Conservation (phyloP, 2,329 filamentous ascomycete species). For the Pseudopithomyces maydicus region DNA sequence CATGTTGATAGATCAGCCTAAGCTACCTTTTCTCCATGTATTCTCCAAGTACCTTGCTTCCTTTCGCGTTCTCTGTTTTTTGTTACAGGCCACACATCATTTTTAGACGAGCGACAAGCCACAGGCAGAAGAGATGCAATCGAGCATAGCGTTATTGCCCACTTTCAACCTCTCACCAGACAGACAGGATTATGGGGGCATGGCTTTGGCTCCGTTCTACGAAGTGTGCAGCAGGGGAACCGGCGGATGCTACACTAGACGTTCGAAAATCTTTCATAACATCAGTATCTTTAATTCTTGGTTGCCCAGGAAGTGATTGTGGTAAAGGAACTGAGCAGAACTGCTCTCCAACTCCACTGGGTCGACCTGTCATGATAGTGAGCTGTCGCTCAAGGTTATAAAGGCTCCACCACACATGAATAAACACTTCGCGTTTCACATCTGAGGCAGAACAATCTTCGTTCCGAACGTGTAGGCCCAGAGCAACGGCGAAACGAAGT, state of each 20-base stretch:
- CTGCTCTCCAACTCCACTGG: constrained; percentile 43
- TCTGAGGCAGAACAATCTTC: constrained; percentile 34
- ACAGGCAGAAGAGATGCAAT: too few relatives aligned
- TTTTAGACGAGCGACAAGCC: too few relatives aligned
- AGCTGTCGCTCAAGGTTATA: constrained; percentile 48
- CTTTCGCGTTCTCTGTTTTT: too few relatives aligned
- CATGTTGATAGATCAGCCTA: too few relatives aligned
- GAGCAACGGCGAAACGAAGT: constrained; percentile 42
- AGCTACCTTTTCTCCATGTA: too few relatives aligned
- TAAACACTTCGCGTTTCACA: constrained; percentile 40
- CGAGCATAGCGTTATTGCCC: too few relatives aligned
- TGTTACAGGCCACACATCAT: too few relatives aligned
- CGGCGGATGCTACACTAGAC: constrained; percentile 6
- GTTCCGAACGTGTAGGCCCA: constrained; percentile 48
- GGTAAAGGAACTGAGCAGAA: constrained; percentile 44
- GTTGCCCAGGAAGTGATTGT: constrained; percentile 26
- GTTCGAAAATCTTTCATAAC: constrained; percentile 12
- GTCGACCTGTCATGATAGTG: constrained; percentile 47
- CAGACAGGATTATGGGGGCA: too few relatives aligned
- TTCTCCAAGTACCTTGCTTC: too few relatives aligned
- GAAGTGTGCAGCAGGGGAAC: neutral
- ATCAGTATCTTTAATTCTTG: constrained; percentile 15
- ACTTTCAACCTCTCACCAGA: too few relatives aligned
- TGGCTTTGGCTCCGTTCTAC: too few relatives aligned
- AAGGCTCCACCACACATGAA: constrained; percentile 50